Conservation (phyloP, 495 filamentous ascomycete species). For the Haplographium delicatum region DNA sequence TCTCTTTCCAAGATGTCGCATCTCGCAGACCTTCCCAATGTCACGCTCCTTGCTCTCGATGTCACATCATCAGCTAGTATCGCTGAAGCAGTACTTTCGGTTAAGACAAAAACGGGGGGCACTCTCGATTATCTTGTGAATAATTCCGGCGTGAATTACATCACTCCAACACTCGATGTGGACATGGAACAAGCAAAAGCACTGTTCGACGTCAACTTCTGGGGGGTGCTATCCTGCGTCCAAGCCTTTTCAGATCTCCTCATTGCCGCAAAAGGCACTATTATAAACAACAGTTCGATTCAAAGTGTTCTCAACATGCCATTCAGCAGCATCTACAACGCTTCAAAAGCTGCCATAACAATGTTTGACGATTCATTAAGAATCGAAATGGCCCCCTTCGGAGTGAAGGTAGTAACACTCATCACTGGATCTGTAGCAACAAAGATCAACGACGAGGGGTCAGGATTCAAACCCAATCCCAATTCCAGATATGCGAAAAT, state of each 20-base stretch:
- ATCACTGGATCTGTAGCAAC: not conserved
- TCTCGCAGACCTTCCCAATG: constrained; percentile 26
- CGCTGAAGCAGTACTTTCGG: constrained; percentile 20
- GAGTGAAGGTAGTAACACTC: not conserved
- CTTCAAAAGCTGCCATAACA: not conserved
- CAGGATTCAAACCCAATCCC: no score
- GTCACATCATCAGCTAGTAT: constrained; percentile 35
- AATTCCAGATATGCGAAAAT: no score
- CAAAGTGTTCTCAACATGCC: no score
- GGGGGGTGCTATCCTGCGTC: constrained; percentile 40
- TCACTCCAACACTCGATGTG: constrained; percentile 41
- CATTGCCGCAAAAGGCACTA: constrained; percentile 35
- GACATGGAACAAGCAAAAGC: constrained; percentile 33
- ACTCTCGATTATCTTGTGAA: constrained; percentile 48
- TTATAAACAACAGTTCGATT: constrained; percentile 43
- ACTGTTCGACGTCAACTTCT: constrained; percentile 49
- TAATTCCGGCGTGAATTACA: constrained; percentile 42
- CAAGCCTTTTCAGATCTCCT: constrained; percentile 47
- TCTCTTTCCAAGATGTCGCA: constrained; percentile 30
- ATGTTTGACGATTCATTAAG: not conserved
- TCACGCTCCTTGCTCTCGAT: no score
- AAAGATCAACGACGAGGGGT: no score
- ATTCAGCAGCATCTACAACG: no score
- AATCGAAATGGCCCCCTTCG: not conserved
- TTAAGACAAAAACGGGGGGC: constrained; percentile 20